phyloP scores from a whole-genome alignment of 202 grass and related monocot genomes.

The Carex arenaria region DNA sequence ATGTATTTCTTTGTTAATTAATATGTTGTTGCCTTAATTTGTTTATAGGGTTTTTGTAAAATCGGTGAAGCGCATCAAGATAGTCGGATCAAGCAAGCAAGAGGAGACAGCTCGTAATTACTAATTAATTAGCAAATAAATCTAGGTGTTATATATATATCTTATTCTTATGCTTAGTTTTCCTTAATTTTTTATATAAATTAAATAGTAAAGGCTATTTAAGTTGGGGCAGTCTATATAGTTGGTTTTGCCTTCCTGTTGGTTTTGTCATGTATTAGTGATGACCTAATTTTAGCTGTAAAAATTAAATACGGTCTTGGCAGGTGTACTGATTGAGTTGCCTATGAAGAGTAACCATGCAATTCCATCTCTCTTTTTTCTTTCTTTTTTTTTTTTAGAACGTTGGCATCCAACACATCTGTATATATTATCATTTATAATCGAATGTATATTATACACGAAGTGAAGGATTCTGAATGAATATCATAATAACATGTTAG shows the following conservation, averaged over 20 bases:
- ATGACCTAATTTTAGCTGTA: constrained; percentile 1
- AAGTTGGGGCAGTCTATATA: background rate
- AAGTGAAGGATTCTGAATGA: background rate
- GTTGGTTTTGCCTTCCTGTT: background rate
- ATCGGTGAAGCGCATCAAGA: constrained; percentile 71
- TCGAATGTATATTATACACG: background rate
- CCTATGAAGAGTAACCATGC: background rate
- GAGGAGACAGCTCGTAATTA: constrained; percentile 14
- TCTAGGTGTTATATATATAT: background rate
- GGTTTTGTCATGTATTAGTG: background rate
- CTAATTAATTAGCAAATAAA: constrained; percentile 20
- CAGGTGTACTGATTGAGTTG: constrained; percentile 3
- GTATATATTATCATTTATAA: background rate
- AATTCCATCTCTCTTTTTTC: background rate
- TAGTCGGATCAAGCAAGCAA: constrained; percentile 32
- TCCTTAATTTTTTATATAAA: background rate
- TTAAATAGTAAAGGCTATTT: background rate
- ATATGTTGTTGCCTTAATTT: background rate
- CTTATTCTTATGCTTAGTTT: background rate
- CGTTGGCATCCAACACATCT: background rate
- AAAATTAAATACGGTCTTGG: background rate
- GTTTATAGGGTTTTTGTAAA: constrained; percentile 44
- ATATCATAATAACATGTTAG: too few relatives aligned
- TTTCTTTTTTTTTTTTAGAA: background rate
- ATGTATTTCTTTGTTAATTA: background rate